Base-by-base conservation (phyloP, 768 basidiomycete genomes). In the Trametopsis cervina region DNA sequence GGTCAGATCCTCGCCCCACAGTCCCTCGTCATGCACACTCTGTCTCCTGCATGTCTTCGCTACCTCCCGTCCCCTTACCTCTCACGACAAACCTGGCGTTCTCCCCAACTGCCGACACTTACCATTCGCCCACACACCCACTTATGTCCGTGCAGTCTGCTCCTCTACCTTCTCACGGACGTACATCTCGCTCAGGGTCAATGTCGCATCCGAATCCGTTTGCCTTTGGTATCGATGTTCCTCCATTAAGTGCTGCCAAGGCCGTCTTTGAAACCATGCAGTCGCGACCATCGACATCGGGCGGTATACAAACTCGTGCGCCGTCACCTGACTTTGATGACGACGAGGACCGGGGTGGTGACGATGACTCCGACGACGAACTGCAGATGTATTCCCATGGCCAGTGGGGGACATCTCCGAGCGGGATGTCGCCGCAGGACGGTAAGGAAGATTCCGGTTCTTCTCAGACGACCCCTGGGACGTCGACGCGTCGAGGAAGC, bases 251-350 rank as follows among this genome's bases (percentile, higher is more conserved):
- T 50, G 55, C 44, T 27, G 33, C 57, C 47, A 44, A 53, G 49
- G 44, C 6, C 45, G 50, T 29, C 36, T 57, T 42, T 54, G 55
- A 47, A 41, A 47, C 52, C 47, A 49, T 54, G 52, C 61, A 44
- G 52, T 59, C 61, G 40, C 56, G 58, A n/a, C 61, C 62, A 2
- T 52, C 55, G 21, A 63, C 64, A 17, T 41, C 65, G 24, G 45
- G 60, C 33, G 33, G 59, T 44, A 46, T 54, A 41, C 40, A 50
- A 52, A 55, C 59, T 44, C 56, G 57, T 9, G 47, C 52, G 18
- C 57, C 57, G 20, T 65, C 67, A 21, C 66, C 63, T 24, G 69
- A 67, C 39, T 57, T 62, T 6, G 65, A 67, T 33, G 57, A 64
- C 33, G 67, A 68, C 40, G 64, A 63, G 29, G 29, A 33, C 29